Evolutionary conservation across 768 basidiomycete species (phyloP).

Genomic region (Lentinula sp.): DNA sequence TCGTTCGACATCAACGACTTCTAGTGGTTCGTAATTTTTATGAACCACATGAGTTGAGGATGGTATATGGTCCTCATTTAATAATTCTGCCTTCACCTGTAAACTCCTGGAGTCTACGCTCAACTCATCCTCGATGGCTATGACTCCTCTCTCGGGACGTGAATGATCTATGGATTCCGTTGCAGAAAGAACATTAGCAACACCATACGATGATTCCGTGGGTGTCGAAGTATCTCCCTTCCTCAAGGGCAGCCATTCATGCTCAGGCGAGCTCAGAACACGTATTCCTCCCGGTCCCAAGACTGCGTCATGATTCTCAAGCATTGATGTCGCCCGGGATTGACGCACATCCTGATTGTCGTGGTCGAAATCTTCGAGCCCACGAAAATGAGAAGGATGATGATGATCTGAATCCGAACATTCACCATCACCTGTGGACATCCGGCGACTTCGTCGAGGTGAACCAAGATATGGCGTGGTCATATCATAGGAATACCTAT

Average conservation of each 20-base stretch:
- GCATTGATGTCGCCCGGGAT: background rate
- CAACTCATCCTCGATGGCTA: background rate
- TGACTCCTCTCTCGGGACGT: background rate
- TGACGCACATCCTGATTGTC: no score
- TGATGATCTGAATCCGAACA: background rate
- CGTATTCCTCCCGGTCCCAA: slow-evolving; percentile 4
- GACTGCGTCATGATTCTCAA: background rate
- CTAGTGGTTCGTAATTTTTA: no score
- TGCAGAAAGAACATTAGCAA: background rate
- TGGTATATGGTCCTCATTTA: background rate
- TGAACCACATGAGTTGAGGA: no score
- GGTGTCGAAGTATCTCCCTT: background rate
- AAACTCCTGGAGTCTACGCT: background rate
- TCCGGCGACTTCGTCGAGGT: background rate
- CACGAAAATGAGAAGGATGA: background rate
- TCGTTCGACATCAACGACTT: no score
- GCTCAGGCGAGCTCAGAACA: slow-evolving; percentile 3
- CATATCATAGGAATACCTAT: background rate
- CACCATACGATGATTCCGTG: background rate
- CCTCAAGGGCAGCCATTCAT: background rate
- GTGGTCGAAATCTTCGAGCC: background rate
- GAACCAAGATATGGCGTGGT: background rate
- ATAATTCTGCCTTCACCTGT: background rate
- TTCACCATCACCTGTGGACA: background rate
- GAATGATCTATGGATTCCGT: background rate